Evolutionary conservation across 768 basidiomycete species (phyloP), one percentile per base, ranked within the genome.

Genomic region (Tulasnella sp.): DNA sequence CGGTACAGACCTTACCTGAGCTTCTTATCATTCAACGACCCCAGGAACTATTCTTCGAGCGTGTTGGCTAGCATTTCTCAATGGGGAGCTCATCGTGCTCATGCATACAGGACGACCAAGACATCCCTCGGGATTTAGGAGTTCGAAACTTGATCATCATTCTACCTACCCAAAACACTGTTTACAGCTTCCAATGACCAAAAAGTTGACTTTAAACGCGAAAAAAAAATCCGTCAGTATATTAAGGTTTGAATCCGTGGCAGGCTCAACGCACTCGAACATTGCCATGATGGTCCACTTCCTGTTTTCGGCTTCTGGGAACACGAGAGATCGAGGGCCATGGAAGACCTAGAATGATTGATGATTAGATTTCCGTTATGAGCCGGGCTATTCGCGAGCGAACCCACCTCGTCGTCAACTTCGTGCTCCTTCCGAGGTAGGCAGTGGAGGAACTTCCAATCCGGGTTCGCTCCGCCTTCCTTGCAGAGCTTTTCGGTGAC

Each of bases 381-480:
- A 59, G 32, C 14, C 3, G 19, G 5, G 17, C 5, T 22, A 11
- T 11, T n/a, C n/a, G 17, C 32, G 52, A n/a, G n/a, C n/a, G n/a
- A n/a, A 59, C 26, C 26, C 52, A 59, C 52, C 52, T 59, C 52
- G 52, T 59, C 52, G 52, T 59, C 52, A 14, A 59, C 52, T 11
- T 59, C 52, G 52, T 59, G 52, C 26, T 59, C 52, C 26, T 67
- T 41, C 74, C 96, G 85, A 32, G 97, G 97, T 29, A 99, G 84
- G 79, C 96, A 98, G 78, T 99, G 97, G 80, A 98, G 81, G 85
- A 98, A 98, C 79, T 90, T 89, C 94, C 95, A 97, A 77, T 92
- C 82, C 3, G 88, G 86, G 37, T 92, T 89, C 12, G 95, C 94
- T 14, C 89, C 92, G 8, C 92, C 91, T 73, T 88, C 86, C 19